phyloP scores from a whole-genome alignment of 768 basidiomycete genomes.

The Auriscalpium microsporum region DNA sequence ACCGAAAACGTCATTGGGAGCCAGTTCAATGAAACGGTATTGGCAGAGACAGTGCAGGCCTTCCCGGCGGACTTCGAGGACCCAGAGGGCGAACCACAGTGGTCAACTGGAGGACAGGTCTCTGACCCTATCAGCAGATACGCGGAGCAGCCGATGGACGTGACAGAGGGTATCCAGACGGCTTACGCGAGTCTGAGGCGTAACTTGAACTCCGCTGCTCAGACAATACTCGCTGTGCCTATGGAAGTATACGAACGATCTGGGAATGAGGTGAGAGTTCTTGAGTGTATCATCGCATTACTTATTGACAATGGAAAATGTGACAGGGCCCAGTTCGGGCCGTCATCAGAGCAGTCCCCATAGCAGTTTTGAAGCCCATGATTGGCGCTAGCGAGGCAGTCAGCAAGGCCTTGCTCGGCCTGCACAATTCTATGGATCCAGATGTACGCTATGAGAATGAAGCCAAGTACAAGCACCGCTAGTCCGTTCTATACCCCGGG shows the following conservation, averaged over 20 bases:
- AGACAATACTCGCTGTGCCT: slow-evolving; percentile 96
- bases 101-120: slow-evolving; percentile 36
- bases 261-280: slow-evolving; percentile 67
- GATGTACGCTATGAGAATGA: slow-evolving; percentile 73
- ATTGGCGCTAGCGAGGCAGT: slow-evolving; percentile 97
- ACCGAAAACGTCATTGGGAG: slow-evolving; percentile 87
- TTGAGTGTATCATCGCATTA: not conserved
- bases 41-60: slow-evolving; percentile 52
- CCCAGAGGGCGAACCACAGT: slow-evolving; percentile 19
- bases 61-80: slow-evolving; percentile 21
- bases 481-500: slow-evolving; percentile 9
- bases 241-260: slow-evolving; percentile 98
- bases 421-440: slow-evolving; percentile 91
- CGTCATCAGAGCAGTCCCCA: slow-evolving; percentile 94
- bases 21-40: slow-evolving; percentile 56
- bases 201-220: slow-evolving; percentile 90
- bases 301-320: slow-evolving; percentile 1
- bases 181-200: slow-evolving; percentile 85
- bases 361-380: slow-evolving; percentile 96
- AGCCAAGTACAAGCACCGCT: slow-evolving; percentile 89
- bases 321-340: slow-evolving; percentile 82
- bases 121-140: slow-evolving; percentile 74
- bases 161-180: slow-evolving; percentile 80
- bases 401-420: slow-evolving; percentile 87
- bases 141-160: slow-evolving; percentile 80